phyloP scores from a whole-genome alignment of 164 flowering plant species.

The Platanus orientalis region DNA sequence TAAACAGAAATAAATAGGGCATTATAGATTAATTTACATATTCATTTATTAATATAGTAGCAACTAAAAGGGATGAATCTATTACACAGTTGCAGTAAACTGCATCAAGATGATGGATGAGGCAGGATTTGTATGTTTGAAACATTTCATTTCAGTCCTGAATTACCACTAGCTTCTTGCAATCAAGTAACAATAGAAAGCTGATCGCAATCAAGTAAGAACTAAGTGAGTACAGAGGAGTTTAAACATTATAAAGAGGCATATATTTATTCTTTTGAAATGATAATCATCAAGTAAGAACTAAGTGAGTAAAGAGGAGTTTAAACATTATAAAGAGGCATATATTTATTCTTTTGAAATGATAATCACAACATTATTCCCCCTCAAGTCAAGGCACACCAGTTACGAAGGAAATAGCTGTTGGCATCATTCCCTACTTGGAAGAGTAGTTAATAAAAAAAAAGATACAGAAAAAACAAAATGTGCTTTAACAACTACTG shows the following conservation, averaged over 20 bases:
- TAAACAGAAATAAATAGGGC: neutral
- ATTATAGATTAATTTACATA: neutral
- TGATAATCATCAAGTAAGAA: no score
- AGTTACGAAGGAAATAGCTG: neutral
- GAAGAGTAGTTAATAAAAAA: neutral
- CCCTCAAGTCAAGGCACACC: neutral
- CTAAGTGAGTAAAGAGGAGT: no score
- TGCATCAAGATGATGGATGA: neutral
- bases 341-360: no score
- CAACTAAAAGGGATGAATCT: neutral
- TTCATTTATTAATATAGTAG: neutral
- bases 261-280: no score
- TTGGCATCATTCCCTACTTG: neutral
- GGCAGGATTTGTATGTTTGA: no score
- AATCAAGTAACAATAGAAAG: no score
- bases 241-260: neutral
- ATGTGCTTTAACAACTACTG: neutral
- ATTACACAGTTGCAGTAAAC: neutral
- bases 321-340: neutral
- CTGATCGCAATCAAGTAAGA: no score
- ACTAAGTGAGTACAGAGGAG: no score
- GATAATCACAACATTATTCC: no score
- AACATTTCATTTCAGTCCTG: no score
- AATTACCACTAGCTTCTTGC: no score
- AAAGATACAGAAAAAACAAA: neutral